A percentile compares a stretch with the other conserved stretches of the same genome.
Evolutionary conservation across 805 yeast species (phyloP).

Genomic region (Candida hungchunana): DNA sequence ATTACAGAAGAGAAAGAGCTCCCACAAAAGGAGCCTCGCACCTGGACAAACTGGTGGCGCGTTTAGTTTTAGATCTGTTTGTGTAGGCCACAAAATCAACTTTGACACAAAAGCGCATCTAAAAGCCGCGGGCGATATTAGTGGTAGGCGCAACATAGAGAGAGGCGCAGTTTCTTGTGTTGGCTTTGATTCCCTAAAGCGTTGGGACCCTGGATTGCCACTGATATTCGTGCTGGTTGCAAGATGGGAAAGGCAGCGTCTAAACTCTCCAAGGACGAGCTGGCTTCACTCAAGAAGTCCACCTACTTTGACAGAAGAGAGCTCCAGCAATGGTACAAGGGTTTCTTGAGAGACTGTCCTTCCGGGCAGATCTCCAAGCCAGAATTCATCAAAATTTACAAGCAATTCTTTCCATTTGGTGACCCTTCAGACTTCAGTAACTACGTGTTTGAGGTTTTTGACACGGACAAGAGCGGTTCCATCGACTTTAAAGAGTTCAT

Average conservation of each 20-base stretch:
- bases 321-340: constrained; percentile 97
- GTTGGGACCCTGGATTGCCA: too few species aligned
- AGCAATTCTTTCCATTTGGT: constrained; percentile 97
- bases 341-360: constrained; percentile 92
- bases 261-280: constrained; percentile 85
- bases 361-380: constrained; percentile 80
- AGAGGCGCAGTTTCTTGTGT: not conserved
- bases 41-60: constrained; percentile 13
- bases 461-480: constrained; percentile 70
- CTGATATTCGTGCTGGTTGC: too few species aligned
- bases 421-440: constrained; percentile 91
- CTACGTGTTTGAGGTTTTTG: constrained; percentile 85
- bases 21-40: constrained; percentile 7
- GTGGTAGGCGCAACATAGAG: too few species aligned
- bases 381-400: constrained; percentile 87
- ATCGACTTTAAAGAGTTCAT: constrained; percentile 93
- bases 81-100: too few species aligned
- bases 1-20: not conserved
- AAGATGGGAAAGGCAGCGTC: constrained; percentile 97
- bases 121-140: too few species aligned
- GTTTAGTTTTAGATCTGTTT: constrained; percentile 1
- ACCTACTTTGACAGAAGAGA: constrained; percentile 93
- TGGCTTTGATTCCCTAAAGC: too few species aligned
- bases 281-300: constrained; percentile 72
- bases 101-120: too few species aligned